Percentiles rank a stretch among this genome's conserved stretches.
These are phyloP conservation scores for Xylaria sp. DNA, from an alignment of 495 filamentous ascomycete species.

Conservation along the genomic window DNA sequence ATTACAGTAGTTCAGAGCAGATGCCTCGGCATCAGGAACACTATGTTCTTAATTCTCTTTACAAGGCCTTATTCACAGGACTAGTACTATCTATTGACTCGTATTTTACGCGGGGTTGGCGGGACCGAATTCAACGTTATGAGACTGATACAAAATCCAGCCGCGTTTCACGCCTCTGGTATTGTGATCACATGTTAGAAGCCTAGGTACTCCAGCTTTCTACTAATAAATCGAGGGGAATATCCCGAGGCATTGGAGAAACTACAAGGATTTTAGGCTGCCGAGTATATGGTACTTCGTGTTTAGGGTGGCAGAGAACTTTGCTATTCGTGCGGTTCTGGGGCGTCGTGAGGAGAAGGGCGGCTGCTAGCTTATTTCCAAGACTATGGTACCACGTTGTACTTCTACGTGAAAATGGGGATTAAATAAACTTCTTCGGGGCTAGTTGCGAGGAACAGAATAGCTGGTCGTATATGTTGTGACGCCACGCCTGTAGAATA, in stretches of 20 bases:
- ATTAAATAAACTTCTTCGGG: background rate
- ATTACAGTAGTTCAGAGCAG: background rate
- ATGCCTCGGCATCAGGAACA: background rate
- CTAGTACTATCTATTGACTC: background rate
- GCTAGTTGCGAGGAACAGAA: background rate
- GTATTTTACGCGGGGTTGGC: background rate
- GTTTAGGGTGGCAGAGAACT: background rate
- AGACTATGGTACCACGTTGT: background rate
- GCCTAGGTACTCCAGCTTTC: background rate
- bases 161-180: background rate
- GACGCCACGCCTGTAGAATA: background rate
- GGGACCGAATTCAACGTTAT: background rate
- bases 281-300: background rate
- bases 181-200: slow-evolving; percentile 4
- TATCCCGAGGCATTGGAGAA: slow-evolving; percentile 12
- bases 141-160: background rate
- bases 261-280: background rate
- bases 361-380: background rate
- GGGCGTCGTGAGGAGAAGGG: slow-evolving; percentile 18
- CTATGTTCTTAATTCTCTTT: background rate
- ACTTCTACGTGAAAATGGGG: background rate
- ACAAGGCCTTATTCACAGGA: background rate
- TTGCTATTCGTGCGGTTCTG: background rate
- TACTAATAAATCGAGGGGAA: background rate
- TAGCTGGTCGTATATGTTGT: background rate